Conservation (phyloP, 139 green algal species). For the Bryopsis sp. region DNA sequence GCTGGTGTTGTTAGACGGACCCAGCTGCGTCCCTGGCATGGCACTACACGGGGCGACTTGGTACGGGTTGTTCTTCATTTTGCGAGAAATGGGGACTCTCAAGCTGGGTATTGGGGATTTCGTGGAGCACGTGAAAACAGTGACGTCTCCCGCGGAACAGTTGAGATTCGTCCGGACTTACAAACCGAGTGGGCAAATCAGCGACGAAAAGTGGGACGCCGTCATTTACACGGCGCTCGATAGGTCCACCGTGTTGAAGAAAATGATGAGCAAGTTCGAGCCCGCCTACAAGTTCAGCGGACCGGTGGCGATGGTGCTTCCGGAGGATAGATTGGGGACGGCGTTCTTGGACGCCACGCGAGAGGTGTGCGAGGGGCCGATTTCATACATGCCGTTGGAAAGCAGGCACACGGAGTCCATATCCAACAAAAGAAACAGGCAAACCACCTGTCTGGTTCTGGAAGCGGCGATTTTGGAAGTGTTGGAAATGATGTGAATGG, state of each 20-base stretch:
- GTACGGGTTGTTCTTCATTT: slow-evolving; percentile 39
- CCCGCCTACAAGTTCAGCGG: slow-evolving; percentile 29
- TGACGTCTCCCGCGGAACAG: slow-evolving; percentile 26
- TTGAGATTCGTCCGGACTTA: slow-evolving; percentile 29
- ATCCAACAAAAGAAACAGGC: not conserved
- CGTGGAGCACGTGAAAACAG: slow-evolving; percentile 30
- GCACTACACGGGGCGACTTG: slow-evolving; percentile 36
- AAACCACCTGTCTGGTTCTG: not conserved
- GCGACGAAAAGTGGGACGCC: slow-evolving; percentile 34
- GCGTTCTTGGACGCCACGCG: slow-evolving; percentile 35
- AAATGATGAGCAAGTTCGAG: not conserved
- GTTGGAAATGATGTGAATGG: not conserved
- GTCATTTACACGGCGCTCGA: slow-evolving; percentile 34
- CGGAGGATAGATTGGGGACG: slow-evolving; percentile 40
- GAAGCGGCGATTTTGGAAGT: not conserved
- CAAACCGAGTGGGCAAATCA: slow-evolving; percentile 19
- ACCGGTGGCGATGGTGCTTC: slow-evolving; percentile 43
- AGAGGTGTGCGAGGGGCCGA: slow-evolving; percentile 14
- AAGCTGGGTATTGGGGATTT: slow-evolving; percentile 35
- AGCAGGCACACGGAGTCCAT: slow-evolving; percentile 25
- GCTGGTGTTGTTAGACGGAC: slow-evolving; percentile 57
- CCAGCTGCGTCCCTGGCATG: slow-evolving; percentile 24
- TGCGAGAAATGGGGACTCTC: slow-evolving; percentile 38
- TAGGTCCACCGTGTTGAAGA: slow-evolving; percentile 16
- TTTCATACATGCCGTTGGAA: slow-evolving; percentile 30